phyloP scores from a whole-genome alignment of 768 basidiomycete species.

The Pulveroboletus ravenelii region DNA sequence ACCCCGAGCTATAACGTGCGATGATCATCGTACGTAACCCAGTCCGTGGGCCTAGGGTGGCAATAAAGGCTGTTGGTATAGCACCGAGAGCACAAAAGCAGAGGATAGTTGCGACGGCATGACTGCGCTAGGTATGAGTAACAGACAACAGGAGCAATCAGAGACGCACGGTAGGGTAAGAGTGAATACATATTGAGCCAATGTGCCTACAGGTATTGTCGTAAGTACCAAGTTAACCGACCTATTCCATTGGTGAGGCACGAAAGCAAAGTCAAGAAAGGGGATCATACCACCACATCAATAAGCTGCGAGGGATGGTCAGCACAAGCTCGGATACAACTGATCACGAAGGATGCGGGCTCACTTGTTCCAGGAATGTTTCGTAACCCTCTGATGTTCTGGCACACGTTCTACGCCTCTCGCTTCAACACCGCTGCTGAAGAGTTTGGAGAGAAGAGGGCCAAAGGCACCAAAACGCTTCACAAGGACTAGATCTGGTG shows the following conservation, averaged over 20 bases:
- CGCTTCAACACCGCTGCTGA: slow-evolving; percentile 51
- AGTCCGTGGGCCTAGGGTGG: slow-evolving; percentile 49
- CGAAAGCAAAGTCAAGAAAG: background rate
- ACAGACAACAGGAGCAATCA: background rate
- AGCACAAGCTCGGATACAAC: background rate
- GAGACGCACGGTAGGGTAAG: slow-evolving; percentile 41
- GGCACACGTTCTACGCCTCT: slow-evolving; percentile 54
- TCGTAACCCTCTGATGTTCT: slow-evolving; percentile 42
- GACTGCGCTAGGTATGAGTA: slow-evolving; percentile 24
- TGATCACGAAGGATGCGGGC: slow-evolving; percentile 9
- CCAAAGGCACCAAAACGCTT: slow-evolving; percentile 29
- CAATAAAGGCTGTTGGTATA: slow-evolving; percentile 44
- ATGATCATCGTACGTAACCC: slow-evolving; percentile 55
- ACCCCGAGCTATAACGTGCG: slow-evolving; percentile 45
- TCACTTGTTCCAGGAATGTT: slow-evolving; percentile 44
- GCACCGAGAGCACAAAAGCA: slow-evolving; percentile 44
- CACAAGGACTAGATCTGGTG: slow-evolving; percentile 27
- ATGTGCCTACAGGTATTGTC: slow-evolving; percentile 47
- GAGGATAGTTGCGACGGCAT: slow-evolving; percentile 41
- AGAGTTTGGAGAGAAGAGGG: slow-evolving; percentile 35
- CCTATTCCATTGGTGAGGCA: slow-evolving; percentile 21
- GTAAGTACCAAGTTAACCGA: slow-evolving; percentile 47
- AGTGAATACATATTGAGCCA: slow-evolving; percentile 46
- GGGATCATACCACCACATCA: slow-evolving; percentile 41
- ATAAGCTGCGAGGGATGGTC: slow-evolving; percentile 27